Base-by-base conservation (phyloP, 108 stramenopile genomes). In the Mediolabrus comicus region DNA sequence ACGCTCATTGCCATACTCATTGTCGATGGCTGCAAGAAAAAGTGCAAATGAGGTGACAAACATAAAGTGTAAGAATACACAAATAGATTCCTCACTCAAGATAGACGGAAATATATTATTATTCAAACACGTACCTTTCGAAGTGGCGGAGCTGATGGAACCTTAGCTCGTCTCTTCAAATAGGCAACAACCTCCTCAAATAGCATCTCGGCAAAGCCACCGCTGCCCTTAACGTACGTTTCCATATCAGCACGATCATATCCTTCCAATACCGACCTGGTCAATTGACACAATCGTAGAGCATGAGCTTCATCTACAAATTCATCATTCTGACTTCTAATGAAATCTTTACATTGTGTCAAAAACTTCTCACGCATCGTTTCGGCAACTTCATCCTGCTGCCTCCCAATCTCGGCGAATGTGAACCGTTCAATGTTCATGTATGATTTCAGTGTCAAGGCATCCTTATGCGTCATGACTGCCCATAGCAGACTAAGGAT, bases 401-500 rank as follows among this genome's bases (percentile, higher is more conserved):
- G 74, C 72, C 54, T 79, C 63, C 60, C 81, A 69, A 80, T 68
- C 57, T 92, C 90, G 31, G 69, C 65, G 6, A 80, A 69, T 9
- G 92, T 86, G 41, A 86, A 90, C 28, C 67, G 62, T 62, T 92
- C 92, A 30, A 95, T 72, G 51, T 38, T 72, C 58, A 92, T 88
- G 62, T 87, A 92, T 30, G 82, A 76, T 69, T 90, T 90, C 53
- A 92, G 63, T 10, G 81, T 75, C 26, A 81, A 75, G 0, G 88
- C 88, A 34, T 91, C 88, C 11, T 87, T 85, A 64, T 95, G 95
- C 4, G 85, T 90, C 52, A 95, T 53, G 1, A 92, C 83, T 28
- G 86, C 75, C 95, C 95, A 95, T 7, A 92, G 80, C 0, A 95
- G 74, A 32, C 80, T 74, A 62, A 95, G 80, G 39, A 95, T 82